These are phyloP conservation scores for Verticillium tricorpus DNA, from an alignment of 2,329 filamentous ascomycete genomes.

Conservation along the genomic window DNA sequence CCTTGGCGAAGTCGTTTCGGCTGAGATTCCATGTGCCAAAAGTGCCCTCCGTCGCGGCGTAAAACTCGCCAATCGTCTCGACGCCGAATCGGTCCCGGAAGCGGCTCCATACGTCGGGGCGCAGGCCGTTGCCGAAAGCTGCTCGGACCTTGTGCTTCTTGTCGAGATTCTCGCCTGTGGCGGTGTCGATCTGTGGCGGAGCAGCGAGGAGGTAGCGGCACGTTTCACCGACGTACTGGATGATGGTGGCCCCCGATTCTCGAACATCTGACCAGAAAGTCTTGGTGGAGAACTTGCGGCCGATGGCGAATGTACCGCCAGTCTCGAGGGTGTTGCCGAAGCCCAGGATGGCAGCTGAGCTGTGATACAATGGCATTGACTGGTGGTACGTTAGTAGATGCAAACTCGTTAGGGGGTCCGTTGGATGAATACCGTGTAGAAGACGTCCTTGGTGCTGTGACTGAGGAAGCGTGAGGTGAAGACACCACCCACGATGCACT, in stretches of 20 bases:
- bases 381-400: conserved; percentile 22
- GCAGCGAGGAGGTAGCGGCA: conserved; percentile 75
- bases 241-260: conserved; percentile 64
- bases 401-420: no score
- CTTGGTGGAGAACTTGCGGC: conserved; percentile 72
- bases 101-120: conserved; percentile 78
- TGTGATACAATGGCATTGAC: conserved; percentile 89
- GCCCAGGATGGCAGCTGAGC: conserved; percentile 69
- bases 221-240: conserved; percentile 88
- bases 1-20: conserved; percentile 67
- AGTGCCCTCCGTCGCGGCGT: conserved; percentile 71
- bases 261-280: conserved; percentile 75
- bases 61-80: conserved; percentile 72
- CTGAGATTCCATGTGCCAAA: conserved; percentile 68
- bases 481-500: conserved; percentile 48
- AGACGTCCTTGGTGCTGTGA: conserved; percentile 59
- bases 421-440: conserved; percentile 60
- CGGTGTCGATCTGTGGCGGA: conserved; percentile 55
- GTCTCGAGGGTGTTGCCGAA: conserved; percentile 55
- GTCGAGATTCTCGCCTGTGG: conserved; percentile 65
- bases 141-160: conserved; percentile 66
- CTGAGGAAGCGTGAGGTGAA: conserved; percentile 53
- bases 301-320: conserved; percentile 65
- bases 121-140: conserved; percentile 80
- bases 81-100: conserved; percentile 81